A percentile compares a stretch with the other conserved stretches of the same genome.
Conservation (phyloP, 2,329 filamentous ascomycete species). For the Acephala macrosclerotiorum region DNA sequence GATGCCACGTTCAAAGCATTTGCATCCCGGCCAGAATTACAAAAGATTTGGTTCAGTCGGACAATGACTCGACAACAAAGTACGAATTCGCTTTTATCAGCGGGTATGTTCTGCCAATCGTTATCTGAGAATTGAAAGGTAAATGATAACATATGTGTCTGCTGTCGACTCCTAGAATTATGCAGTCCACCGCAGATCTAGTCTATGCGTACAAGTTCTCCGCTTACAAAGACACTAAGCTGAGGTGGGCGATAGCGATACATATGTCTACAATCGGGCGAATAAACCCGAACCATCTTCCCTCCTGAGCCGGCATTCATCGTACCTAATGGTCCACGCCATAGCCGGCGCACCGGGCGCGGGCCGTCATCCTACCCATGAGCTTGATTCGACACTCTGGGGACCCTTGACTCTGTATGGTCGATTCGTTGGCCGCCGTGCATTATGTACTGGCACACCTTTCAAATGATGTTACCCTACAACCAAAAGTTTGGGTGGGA, state of each 20-base stretch:
- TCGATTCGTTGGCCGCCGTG: not conserved
- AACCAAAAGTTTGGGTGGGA: not conserved
- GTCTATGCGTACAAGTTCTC: not conserved
- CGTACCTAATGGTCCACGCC: not conserved
- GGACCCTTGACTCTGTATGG: not conserved
- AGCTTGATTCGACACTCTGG: not conserved
- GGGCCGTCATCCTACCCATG: not conserved
- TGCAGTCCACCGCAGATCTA: not conserved
- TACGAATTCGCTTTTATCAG: not conserved
- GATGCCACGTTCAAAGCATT: no score
- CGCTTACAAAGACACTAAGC: not conserved
- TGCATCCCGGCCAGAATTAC: not conserved
- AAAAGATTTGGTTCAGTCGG: not conserved
- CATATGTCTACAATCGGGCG: not conserved
- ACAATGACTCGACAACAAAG: not conserved
- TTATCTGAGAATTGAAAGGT: not conserved
- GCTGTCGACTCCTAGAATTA: not conserved
- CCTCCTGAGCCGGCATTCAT: not conserved
- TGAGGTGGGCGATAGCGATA: not conserved
- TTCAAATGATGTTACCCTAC: not conserved
- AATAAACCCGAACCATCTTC: not conserved
- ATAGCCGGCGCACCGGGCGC: not conserved
- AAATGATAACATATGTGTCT: not conserved
- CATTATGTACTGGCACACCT: not conserved
- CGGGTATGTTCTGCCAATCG: not conserved